Conservation (phyloP, 768 basidiomycete genomes). For the Chiua virens region DNA sequence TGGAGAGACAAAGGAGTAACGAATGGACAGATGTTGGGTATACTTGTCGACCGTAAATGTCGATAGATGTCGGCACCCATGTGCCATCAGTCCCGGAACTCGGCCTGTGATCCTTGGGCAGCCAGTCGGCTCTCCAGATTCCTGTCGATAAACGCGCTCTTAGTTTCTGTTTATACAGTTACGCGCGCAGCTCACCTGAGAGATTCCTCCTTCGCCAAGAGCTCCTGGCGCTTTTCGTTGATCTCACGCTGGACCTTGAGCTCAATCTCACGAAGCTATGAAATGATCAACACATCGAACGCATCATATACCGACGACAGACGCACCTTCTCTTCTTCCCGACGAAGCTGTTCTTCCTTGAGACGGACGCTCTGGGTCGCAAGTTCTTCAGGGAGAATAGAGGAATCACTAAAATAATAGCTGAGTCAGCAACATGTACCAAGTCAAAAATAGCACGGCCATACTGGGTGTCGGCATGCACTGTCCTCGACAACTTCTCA, state of each 20-base stretch:
- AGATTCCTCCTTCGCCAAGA: slow-evolving; percentile 94
- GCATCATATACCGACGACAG: neutral
- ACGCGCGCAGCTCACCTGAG: slow-evolving; percentile 57
- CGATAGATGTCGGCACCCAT: slow-evolving; percentile 21
- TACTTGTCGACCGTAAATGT: slow-evolving; percentile 29
- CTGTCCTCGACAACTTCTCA: slow-evolving; percentile 91
- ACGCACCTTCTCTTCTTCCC: slow-evolving; percentile 91
- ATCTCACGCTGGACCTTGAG: slow-evolving; percentile 98
- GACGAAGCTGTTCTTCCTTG: slow-evolving; percentile 97
- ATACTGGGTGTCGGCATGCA: slow-evolving; percentile 76
- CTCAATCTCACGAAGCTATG: slow-evolving; percentile 92
- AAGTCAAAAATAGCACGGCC: slow-evolving; percentile 10
- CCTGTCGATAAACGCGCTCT: slow-evolving; percentile 37
- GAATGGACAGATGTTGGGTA: slow-evolving; percentile 35
- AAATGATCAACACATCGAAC: slow-evolving; percentile 12
- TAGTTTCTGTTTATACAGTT: neutral
- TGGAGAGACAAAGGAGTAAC: slow-evolving; percentile 37
- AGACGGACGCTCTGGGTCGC: slow-evolving; percentile 95
- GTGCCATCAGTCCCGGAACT: slow-evolving; percentile 65
- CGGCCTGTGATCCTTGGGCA: slow-evolving; percentile 80
- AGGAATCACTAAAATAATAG: slow-evolving; percentile 61
- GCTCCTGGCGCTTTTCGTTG: slow-evolving; percentile 94
- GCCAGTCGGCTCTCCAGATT: slow-evolving; percentile 90
- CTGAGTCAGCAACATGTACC: slow-evolving; percentile 25
- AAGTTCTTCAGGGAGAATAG: slow-evolving; percentile 93